Conservation (phyloP, 108 stramenopile species). For the Nitzschia sp. region DNA sequence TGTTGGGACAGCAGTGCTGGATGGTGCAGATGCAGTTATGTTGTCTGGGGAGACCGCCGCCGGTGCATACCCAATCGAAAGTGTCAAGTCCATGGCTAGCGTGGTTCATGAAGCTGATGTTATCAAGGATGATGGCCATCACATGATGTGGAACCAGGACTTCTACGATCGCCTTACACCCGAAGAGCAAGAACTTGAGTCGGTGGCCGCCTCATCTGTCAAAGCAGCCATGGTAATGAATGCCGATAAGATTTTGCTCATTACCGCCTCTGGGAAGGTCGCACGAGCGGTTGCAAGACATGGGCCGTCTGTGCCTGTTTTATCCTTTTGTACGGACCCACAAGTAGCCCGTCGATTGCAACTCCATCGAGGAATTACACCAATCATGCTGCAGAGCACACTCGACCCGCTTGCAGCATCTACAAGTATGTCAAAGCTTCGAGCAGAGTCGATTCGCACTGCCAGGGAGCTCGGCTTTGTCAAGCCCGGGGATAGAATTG, state of each 20-base stretch:
- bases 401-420: constrained; percentile 35
- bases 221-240: constrained; percentile 53
- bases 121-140: constrained; percentile 35
- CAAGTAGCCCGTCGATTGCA: constrained; percentile 67
- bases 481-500: constrained; percentile 59
- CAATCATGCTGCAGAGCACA: constrained; percentile 52
- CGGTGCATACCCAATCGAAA: constrained; percentile 67
- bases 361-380: constrained; percentile 53
- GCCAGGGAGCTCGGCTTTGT: constrained; percentile 70
- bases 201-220: constrained; percentile 57
- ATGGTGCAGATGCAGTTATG: constrained; percentile 81
- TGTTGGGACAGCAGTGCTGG: constrained; percentile 73
- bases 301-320: constrained; percentile 61
- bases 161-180: constrained; percentile 31
- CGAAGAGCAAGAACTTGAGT: constrained; percentile 64
- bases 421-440: constrained; percentile 59
- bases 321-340: constrained; percentile 66
- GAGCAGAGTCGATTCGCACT: constrained; percentile 70
- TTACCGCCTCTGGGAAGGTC: constrained; percentile 46
- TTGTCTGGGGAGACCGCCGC: constrained; percentile 72
- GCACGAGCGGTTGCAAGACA: constrained; percentile 61
- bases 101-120: constrained; percentile 61
- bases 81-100: constrained; percentile 57
- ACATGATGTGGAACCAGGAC: constrained; percentile 36
- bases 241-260: constrained; percentile 59